These are phyloP conservation scores for Xylariaceae sp. DNA, from an alignment of 2,329 filamentous ascomycete species.

Conservation along the genomic window DNA sequence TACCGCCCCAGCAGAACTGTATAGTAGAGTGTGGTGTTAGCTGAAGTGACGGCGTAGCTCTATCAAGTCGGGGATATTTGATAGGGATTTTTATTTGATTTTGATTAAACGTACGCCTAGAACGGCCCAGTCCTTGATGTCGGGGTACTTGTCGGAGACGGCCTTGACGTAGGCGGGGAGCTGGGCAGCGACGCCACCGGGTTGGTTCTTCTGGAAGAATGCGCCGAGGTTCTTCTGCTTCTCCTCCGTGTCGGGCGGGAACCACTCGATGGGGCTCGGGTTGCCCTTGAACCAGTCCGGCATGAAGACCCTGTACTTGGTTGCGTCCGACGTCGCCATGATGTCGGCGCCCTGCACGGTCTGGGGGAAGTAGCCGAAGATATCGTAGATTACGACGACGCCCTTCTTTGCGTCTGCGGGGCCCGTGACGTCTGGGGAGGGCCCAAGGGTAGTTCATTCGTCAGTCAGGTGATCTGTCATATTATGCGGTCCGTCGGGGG, in stretches of 20 bases:
- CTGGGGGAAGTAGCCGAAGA: slow-evolving; percentile 68
- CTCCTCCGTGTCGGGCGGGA: slow-evolving; percentile 59
- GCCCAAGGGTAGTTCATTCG: neutral
- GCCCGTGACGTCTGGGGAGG: slow-evolving; percentile 45
- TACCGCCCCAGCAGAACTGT: slow-evolving; percentile 66
- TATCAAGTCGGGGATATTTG: too few relatives aligned
- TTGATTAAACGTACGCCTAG: slow-evolving; percentile 46
- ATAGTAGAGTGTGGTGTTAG: neutral
- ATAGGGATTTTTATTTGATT: too few relatives aligned
- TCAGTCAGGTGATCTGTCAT: neutral
- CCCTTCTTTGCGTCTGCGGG: slow-evolving; percentile 48
- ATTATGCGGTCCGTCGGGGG: neutral
- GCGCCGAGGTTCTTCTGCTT: slow-evolving; percentile 53
- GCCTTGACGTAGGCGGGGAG: slow-evolving; percentile 53
- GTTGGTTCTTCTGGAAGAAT: slow-evolving; percentile 52
- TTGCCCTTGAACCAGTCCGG: slow-evolving; percentile 85
- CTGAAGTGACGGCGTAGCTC: neutral
- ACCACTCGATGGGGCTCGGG: slow-evolving; percentile 53
- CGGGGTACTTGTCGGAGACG: slow-evolving; percentile 46
- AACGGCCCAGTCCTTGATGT: slow-evolving; percentile 55
- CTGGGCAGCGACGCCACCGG: slow-evolving; percentile 43
- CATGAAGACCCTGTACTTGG: slow-evolving; percentile 79
- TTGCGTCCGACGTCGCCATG: slow-evolving; percentile 49
- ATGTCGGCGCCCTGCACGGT: slow-evolving; percentile 67
- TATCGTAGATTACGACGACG: slow-evolving; percentile 59